Evolutionary conservation across 2,329 filamentous ascomycete genomes (phyloP), one percentile per base, ranked within the genome.

Genomic region (Colletotrichum sp.): DNA sequence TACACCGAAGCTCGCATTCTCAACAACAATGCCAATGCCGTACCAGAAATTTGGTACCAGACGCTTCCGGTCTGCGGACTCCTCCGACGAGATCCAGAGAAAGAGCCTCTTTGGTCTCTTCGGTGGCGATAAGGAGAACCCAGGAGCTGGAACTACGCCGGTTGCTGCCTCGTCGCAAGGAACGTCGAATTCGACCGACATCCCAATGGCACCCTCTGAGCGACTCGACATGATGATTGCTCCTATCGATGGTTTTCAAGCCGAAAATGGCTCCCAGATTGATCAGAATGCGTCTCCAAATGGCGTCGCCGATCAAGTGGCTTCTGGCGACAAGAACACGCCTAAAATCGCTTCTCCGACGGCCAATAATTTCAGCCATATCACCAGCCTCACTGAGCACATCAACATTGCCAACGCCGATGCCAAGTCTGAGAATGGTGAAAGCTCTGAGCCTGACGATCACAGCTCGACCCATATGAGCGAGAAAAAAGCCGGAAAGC

Each of bases 51-150:
- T 52, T 52, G 43, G 43, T 52, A 52, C 48, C 15, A 30, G 7
- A 36, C 56, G 28, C 24, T 60, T 60, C 15, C 56, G 56, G 24
- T 26, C 28, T 60, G 56, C 56, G 56, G 56, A 60, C n/a, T 52
- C n/a, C n/a, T 21, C 43, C 43, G 12, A 52, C 43, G 43, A 65
- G 10, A 61, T 43, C 16, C 34, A 60, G 26, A 64, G 48, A 65
- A 38, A 16, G 6, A 64, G 73, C 43, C 48, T 76, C 18, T 69
- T 61, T 58, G 65, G 43, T 32, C 64, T 76, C 8, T 76, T 76
- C 15, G 58, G 64, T 21, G 60, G 34, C 7, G 21, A 61, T 2
- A 60, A 65, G 24, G 34, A 48, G 12, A 18, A 21, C 43, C 43
- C 43, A n/a, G 64, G n/a, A 8, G 64, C 64, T 13, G 43, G 9